Evolutionary conservation across 2,329 filamentous ascomycete genomes (phyloP).

Genomic region (Fusarium miscanthi): DNA sequence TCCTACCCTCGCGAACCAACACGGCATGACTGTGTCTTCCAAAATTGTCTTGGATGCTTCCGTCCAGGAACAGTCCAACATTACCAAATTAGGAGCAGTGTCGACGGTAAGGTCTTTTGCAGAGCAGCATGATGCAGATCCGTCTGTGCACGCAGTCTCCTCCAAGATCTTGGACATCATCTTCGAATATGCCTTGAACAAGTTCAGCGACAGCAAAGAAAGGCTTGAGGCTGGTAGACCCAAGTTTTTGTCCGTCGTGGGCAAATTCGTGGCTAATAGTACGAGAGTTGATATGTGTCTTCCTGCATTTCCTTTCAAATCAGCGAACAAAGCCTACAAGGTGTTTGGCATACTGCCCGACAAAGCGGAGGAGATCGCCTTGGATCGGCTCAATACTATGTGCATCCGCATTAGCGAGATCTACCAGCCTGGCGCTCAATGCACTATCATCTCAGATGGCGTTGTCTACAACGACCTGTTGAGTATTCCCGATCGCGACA

Average conservation of each 20-base stretch:
- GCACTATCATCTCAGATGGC: constrained; percentile 63
- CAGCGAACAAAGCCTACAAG: constrained; percentile 50
- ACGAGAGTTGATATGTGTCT: constrained; percentile 37
- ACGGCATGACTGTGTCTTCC: background rate
- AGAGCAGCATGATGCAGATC: background rate
- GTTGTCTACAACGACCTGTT: constrained; percentile 65
- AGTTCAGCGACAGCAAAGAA: constrained; percentile 11
- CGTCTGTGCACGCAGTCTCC: background rate
- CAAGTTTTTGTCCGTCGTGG: background rate
- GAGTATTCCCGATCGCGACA: constrained; percentile 58
- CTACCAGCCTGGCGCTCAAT: constrained; percentile 45
- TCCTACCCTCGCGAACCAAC: background rate
- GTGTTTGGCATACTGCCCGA: constrained; percentile 47
- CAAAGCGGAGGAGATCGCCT: constrained; percentile 48
- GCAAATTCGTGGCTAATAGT: background rate
- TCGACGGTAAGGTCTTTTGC: background rate
- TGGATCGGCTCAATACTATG: constrained; percentile 44
- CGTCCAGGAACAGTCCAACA: background rate
- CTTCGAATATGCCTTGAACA: constrained; percentile 16
- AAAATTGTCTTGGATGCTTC: background rate
- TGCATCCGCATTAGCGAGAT: constrained; percentile 44
- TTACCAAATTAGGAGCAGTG: background rate
- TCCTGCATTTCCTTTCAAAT: constrained; percentile 50
- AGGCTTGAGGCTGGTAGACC: background rate
- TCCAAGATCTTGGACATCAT: constrained; percentile 2